phyloP scores from a whole-genome alignment of 805 yeast species.

The Sporopachydermia lactativora region DNA sequence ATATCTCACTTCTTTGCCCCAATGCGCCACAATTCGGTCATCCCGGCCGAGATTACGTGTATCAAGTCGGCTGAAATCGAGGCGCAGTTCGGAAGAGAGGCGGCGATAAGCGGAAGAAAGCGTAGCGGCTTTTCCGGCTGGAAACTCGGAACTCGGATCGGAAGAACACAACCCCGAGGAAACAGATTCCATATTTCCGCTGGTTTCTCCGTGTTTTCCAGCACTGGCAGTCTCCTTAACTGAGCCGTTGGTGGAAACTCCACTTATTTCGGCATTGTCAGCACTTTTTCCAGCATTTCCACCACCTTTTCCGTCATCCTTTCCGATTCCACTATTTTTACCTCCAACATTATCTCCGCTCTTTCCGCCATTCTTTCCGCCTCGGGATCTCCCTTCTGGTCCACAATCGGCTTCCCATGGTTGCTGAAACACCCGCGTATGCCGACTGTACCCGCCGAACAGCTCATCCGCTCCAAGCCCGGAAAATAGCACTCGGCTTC shows the following conservation, averaged over 20 bases:
- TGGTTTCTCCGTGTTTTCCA: neutral
- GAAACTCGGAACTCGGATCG: too few species aligned
- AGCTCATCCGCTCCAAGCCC: conserved; percentile 97
- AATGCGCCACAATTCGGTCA: conserved; percentile 70
- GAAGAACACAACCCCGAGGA: too few species aligned
- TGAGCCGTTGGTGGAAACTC: too few species aligned
- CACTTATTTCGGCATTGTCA: too few species aligned
- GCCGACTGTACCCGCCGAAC: conserved; percentile 91
- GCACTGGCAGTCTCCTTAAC: conserved; percentile 6
- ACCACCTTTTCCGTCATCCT: too few species aligned
- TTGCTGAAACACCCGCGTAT: conserved; percentile 24
- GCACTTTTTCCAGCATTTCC: conserved; percentile 1
- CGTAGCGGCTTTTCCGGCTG: too few species aligned
- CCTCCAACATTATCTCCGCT: too few species aligned
- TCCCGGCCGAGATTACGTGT: conserved; percentile 80
- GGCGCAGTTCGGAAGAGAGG: conserved; percentile 43
- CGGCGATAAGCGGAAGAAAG: conserved; percentile 24
- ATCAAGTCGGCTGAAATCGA: conserved; percentile 63
- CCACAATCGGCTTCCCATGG: too few species aligned
- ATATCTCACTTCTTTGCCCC: conserved; percentile 86
- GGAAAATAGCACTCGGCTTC: conserved; percentile 52
- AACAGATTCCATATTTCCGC: too few species aligned
- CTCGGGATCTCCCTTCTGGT: too few species aligned
- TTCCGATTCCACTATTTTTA: too few species aligned
- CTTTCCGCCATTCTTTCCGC: too few species aligned